These are phyloP conservation scores for Naganishia albida DNA, from an alignment of 1,284 basidiomycete species.

Conservation along the genomic window DNA sequence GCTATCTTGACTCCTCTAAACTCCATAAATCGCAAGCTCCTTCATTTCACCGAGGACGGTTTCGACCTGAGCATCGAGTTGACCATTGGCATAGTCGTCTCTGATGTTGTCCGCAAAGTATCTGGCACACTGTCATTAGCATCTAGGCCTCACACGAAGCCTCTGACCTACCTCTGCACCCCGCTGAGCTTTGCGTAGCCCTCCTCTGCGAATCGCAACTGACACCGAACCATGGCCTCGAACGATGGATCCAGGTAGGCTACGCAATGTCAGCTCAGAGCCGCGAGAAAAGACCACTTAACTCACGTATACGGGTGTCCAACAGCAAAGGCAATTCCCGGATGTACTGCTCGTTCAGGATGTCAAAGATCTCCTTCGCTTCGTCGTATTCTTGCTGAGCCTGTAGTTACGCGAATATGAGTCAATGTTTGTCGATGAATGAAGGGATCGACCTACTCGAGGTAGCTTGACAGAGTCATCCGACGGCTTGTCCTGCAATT, in stretches of 20 bases:
- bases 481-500: constrained; percentile 86
- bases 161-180: constrained; percentile 71
- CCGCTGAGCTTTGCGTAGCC: constrained; percentile 97
- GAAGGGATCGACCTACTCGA: constrained; percentile 58
- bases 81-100: constrained; percentile 95
- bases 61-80: constrained; percentile 93
- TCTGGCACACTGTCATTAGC: constrained; percentile 51
- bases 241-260: constrained; percentile 95
- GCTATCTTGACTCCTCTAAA: constrained; percentile 27
- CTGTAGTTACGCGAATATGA: constrained; percentile 54
- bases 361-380: constrained; percentile 86
- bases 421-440: background rate
- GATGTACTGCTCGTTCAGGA: constrained; percentile 89
- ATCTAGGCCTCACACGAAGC: background rate
- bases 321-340: constrained; percentile 87
- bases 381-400: constrained; percentile 95
- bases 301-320: constrained; percentile 81
- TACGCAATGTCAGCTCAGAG: constrained; percentile 27
- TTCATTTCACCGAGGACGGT: constrained; percentile 93
- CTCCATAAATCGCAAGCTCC: constrained; percentile 80
- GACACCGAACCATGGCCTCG: constrained; percentile 98
- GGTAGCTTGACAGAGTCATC: constrained; percentile 92
- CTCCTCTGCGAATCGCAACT: constrained; percentile 94
- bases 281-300: background rate
- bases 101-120: constrained; percentile 88